Percentiles rank a stretch among this genome's conserved stretches.
These are phyloP conservation scores for Coprinopsis strossmayeri DNA, from an alignment of 768 basidiomycete species.

Conservation along the genomic window DNA sequence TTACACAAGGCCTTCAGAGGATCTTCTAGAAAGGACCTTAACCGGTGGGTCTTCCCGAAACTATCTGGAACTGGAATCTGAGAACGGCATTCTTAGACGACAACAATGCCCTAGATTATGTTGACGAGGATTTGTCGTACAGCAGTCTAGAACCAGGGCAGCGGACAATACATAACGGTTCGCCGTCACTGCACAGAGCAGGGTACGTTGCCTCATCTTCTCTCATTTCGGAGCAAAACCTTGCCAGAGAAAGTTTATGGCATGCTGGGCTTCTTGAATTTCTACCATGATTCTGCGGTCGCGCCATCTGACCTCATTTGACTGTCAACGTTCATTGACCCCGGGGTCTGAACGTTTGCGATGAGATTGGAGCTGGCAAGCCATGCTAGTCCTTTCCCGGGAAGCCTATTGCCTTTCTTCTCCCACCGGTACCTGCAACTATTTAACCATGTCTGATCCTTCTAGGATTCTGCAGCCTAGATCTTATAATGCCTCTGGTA, in stretches of 20 bases:
- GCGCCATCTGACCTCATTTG: slow-evolving; percentile 25
- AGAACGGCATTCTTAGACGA: not conserved
- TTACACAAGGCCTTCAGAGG: no score
- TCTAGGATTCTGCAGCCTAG: slow-evolving; percentile 51
- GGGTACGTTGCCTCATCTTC: slow-evolving; percentile 35
- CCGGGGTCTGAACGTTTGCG: no score
- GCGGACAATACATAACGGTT: slow-evolving; percentile 23
- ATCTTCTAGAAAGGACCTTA: not conserved
- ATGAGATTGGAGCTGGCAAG: slow-evolving; percentile 11
- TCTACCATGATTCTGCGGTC: slow-evolving; percentile 6
- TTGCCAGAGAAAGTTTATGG: slow-evolving; percentile 1
- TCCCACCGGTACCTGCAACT: not conserved
- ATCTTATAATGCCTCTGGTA: slow-evolving; percentile 36
- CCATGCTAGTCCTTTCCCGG: no score
- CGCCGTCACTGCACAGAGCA: slow-evolving; percentile 39
- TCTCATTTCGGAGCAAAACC: no score
- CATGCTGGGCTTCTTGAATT: not conserved
- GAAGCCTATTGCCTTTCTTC: no score
- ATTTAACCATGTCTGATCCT: slow-evolving; percentile 10
- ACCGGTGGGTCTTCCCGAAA: not conserved
- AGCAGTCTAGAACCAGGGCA: slow-evolving; percentile 9
- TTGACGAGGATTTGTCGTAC: not conserved
- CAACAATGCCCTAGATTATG: not conserved
- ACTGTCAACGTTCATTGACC: not conserved
- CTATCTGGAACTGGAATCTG: no score